phyloP scores from a whole-genome alignment of 495 filamentous ascomycete genomes.

The Lasiosphaeria ovina region DNA sequence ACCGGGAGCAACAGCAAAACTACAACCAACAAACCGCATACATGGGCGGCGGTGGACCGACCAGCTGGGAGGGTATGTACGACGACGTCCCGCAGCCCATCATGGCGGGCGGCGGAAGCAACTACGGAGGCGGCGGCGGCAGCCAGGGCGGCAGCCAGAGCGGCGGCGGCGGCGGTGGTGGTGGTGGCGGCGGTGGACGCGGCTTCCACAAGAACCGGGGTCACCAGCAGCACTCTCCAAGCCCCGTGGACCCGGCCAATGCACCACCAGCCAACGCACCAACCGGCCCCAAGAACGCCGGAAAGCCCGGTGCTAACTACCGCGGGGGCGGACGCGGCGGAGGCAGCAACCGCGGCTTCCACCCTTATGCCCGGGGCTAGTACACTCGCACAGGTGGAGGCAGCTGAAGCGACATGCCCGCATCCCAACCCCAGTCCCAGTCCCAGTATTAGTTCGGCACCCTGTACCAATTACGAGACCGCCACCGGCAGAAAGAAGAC shows the following conservation, averaged over 20 bases:
- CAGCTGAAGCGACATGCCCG: no score
- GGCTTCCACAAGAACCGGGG: conserved; percentile 22
- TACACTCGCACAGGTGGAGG: neutral
- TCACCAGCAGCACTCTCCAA: conserved; percentile 27
- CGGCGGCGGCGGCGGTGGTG: conserved; percentile 24
- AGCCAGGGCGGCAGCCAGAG: conserved; percentile 50
- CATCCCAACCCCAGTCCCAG: no score
- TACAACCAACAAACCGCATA: conserved; percentile 15
- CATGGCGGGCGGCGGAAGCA: conserved; percentile 57
- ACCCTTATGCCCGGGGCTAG: conserved; percentile 63
- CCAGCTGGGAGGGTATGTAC: conserved; percentile 99
- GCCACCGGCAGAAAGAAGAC: no score
- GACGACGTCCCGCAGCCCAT: conserved; percentile 93
- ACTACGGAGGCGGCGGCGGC: conserved; percentile 54
- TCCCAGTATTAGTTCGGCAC: no score
- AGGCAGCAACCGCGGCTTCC: conserved; percentile 65
- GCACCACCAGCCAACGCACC: conserved; percentile 91
- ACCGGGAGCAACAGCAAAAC: conserved; percentile 32
- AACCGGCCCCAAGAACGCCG: conserved; percentile 94
- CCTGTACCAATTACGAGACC: no score
- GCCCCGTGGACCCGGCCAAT: conserved; percentile 39
- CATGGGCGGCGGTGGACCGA: conserved; percentile 42
- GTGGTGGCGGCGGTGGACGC: conserved; percentile 31
- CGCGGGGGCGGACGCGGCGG: conserved; percentile 90
- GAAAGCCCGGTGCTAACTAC: conserved; percentile 91